Evolutionary conservation across 148 eudicot species (phyloP), one percentile per base, ranked within the genome.

Genomic region (Vaccinium macrocarpon): DNA sequence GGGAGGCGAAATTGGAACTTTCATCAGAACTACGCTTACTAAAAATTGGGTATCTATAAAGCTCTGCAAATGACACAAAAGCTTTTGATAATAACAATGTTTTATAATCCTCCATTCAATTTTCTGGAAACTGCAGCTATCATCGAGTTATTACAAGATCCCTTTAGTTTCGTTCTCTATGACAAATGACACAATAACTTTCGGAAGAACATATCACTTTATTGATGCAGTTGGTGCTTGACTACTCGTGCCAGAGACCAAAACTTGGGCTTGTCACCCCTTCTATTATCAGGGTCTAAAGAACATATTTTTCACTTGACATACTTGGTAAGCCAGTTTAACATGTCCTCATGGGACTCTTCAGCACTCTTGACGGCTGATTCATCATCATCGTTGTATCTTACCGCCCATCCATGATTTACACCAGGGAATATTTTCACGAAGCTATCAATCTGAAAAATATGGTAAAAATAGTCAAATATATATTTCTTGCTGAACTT

Each of bases 391-490:
- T n/a, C 32, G 23, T 70, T 64, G 59, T 87, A 89, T 76, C 85
- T 84, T 18, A 87, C 85, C 9, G 80, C 27, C 85, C 89, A 89
- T 79, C 91, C 91, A 23, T 89, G 91, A 13, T 73, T 23, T 64
- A 87, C 90, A 56, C 91, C 90, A 0, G 91, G 91, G 73, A 74
- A 87, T 79, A 89, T 86, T 84, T 89, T 89, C 76, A 89, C 88
- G 52, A 62, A 89, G 85, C 82, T 86, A 72, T 87, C 85, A 27
- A 86, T 42, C 91, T 89, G 80, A 19, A 74, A 83, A 73, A 48
- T 27, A 55, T 1, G 62, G 62, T 12, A 35, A 82, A 70, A 5
- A 25, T 3, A 23, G 51, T 46, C n/a, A 56, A 27, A 42, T 5
- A 42, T 42, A 42, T 42, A 42, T 42, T 42, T 42, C 7, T 42